phyloP scores from a whole-genome alignment of 2,329 filamentous ascomycete genomes.

The Karstenula rhodostoma region DNA sequence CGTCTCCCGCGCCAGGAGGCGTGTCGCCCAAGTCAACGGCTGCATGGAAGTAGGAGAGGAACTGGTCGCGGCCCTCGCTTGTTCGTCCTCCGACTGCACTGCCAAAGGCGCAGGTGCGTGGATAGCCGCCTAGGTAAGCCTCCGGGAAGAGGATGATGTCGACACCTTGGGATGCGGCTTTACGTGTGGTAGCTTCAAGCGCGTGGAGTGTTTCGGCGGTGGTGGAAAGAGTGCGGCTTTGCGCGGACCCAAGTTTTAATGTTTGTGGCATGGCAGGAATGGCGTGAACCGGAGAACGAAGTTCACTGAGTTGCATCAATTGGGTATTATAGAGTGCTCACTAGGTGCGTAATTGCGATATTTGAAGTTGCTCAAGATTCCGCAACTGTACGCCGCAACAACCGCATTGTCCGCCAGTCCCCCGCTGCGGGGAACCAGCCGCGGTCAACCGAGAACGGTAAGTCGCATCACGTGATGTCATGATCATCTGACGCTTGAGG shows the following conservation, averaged over 20 bases:
- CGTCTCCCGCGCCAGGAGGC: conserved; percentile 71
- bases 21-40: conserved; percentile 88
- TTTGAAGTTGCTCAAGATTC: neutral
- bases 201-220: conserved; percentile 69
- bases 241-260: conserved; percentile 59
- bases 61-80: conserved; percentile 79
- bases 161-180: conserved; percentile 67
- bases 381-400: neutral
- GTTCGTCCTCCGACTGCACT: conserved; percentile 75
- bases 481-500: neutral
- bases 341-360: neutral
- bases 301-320: neutral
- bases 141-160: conserved; percentile 89
- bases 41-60: conserved; percentile 77
- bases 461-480: neutral
- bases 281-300: neutral
- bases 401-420: neutral
- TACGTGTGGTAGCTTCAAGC: conserved; percentile 68
- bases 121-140: conserved; percentile 91
- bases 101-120: conserved; percentile 81
- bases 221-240: conserved; percentile 57
- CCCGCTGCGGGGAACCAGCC: neutral
- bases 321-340: neutral
- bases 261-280: conserved; percentile 51
- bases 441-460: conserved; percentile 1